Percentiles rank a stretch among this genome's conserved stretches.
These are phyloP conservation scores for Candida ulmi DNA, from an alignment of 805 yeast genomes.

Conservation along the genomic window DNA sequence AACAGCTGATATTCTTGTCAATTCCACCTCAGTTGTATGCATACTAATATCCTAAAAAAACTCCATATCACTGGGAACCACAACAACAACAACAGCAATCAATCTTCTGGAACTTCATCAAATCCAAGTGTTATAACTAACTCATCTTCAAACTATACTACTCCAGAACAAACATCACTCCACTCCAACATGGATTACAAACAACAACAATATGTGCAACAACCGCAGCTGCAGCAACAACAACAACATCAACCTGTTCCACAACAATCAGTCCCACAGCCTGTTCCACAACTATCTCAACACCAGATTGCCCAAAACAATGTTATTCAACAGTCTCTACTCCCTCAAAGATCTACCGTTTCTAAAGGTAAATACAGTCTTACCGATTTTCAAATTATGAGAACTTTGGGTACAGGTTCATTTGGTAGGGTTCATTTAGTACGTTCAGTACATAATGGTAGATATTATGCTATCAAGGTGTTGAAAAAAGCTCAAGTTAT, in stretches of 20 bases:
- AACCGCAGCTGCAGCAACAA: conserved; percentile 3
- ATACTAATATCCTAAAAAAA: conserved; percentile 5
- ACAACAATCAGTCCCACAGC: conserved; percentile 3
- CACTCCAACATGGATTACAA: not conserved
- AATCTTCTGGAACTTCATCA: not conserved
- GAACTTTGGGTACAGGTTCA: conserved; percentile 93
- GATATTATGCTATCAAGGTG: conserved; percentile 91
- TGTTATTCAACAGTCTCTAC: conserved; percentile 14
- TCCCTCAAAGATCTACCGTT: conserved; percentile 23
- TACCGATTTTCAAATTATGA: conserved; percentile 72
- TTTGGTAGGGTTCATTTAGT: conserved; percentile 93
- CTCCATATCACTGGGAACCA: conserved; percentile 8
- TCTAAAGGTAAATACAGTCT: conserved; percentile 70
- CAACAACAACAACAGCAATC: not conserved
- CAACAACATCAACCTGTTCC: conserved; percentile 3
- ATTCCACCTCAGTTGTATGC: conserved; percentile 2
- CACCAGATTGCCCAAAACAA: conserved; percentile 2
- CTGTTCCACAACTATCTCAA: not conserved
- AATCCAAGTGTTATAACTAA: not conserved
- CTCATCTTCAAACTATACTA: too few species aligned
- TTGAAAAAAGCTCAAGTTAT: conserved; percentile 83
- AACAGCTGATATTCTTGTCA: too few species aligned
- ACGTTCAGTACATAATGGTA: conserved; percentile 80
- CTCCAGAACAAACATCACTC: too few species aligned
- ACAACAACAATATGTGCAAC: not conserved